phyloP scores from a whole-genome alignment of 139 green algal genomes.

The Micractinium conductrix region DNA sequence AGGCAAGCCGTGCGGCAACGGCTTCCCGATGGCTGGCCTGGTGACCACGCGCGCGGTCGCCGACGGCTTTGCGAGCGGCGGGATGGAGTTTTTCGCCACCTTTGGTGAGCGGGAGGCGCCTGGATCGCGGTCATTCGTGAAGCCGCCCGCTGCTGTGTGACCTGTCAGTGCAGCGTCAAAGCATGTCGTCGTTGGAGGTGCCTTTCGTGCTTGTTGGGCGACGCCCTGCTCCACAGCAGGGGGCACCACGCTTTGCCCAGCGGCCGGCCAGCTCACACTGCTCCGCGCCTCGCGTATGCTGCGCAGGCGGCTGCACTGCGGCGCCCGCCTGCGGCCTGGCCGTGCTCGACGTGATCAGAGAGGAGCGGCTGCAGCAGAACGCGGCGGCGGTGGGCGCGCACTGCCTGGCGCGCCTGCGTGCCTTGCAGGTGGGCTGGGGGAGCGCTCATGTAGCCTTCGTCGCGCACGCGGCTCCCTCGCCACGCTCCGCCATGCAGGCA shows the following conservation, averaged over 20 bases:
- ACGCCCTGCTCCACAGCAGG: no score
- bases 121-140: slow-evolving; percentile 69
- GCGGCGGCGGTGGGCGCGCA: slow-evolving; percentile 46
- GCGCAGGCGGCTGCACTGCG: slow-evolving; percentile 56
- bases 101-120: slow-evolving; percentile 75
- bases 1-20: slow-evolving; percentile 74
- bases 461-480: not conserved
- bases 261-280: no score
- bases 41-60: slow-evolving; percentile 92
- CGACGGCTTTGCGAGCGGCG: slow-evolving; percentile 50
- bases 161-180: no score
- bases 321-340: slow-evolving; percentile 84
- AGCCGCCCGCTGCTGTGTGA: no score
- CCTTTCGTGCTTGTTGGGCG: no score
- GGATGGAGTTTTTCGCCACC: slow-evolving; percentile 96
- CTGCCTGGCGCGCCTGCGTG: slow-evolving; percentile 8
- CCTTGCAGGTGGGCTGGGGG: slow-evolving; percentile 17
- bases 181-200: no score
- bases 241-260: no score
- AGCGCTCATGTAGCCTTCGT: not conserved
- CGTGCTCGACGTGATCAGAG: slow-evolving; percentile 76
- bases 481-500: not conserved
- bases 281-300: no score
- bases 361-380: slow-evolving; percentile 41
- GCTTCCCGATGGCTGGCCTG: slow-evolving; percentile 92